Evolutionary conservation across 176 grass and related monocot genomes (phyloP), one percentile per base, ranked within the genome.

Genomic region (Avena atlantica): DNA sequence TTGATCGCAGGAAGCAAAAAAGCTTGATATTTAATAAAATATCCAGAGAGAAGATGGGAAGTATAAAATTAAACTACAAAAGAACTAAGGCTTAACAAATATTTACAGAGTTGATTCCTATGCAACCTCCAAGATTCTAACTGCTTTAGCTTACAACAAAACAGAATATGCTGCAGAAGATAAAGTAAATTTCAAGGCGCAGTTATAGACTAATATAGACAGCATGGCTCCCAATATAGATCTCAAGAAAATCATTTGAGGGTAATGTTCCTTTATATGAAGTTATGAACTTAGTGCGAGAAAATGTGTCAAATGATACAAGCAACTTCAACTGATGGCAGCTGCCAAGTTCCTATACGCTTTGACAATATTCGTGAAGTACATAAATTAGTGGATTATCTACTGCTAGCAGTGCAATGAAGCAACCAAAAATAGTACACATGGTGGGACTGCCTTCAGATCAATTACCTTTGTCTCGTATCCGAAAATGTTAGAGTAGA

Each of bases 401-500:
- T 57, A 71, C 50, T 78, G 1, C 63, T 76, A 52, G 20, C 66
- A 67, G 17, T 19, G 79, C 74, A 80, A 80, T 24, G 68, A 59
- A 76, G 70, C 14, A 74, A 44, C 68, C 56, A 47, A 85, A 52
- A 78, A 65, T 8, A 29, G 31, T 21, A 78, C 9, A 82, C 50
- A 86, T 78, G 78, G 63, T 40, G 23, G 34, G 24, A 9, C 12
- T 64, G 17, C 61, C 61, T 25, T 85, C 23, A 50, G n/a, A 81
- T 84, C 29, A 65, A 51, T 55, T 93, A 99, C 97, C 97, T 99
- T 97, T 5, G 92, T 99, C 89, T 99, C 97, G 64, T 90, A 99
- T 83, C 97, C 97, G 77, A 99, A 97, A 90, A 99, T 94, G 86
- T 99, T 99, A 23, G 94, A 97, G 74, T 99, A 99, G 78, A 99